phyloP scores from a whole-genome alignment of 1,284 basidiomycete genomes.

The Cronartium quercuum region DNA sequence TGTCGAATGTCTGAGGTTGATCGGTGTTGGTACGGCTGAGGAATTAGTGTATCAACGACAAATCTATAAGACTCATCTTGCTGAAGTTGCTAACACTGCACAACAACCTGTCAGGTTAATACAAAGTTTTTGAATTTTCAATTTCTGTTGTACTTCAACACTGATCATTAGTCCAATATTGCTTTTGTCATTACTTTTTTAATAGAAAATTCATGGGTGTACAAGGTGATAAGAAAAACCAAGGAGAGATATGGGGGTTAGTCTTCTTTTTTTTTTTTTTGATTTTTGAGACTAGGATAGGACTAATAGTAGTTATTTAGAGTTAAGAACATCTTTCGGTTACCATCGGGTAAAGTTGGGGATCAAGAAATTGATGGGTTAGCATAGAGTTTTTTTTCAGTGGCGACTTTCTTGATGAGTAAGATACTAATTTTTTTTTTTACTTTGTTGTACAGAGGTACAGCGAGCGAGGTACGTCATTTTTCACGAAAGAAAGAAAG shows the following conservation, averaged over 20 bases:
- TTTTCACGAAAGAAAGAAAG: background rate
- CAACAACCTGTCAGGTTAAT: conserved; percentile 6
- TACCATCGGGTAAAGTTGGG: background rate
- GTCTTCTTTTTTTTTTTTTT: too few species aligned
- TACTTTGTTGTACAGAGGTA: too few species aligned
- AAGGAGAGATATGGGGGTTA: conserved; percentile 36
- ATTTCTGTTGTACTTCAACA: background rate
- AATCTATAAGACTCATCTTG: conserved; percentile 31
- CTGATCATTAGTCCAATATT: background rate
- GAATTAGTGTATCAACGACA: conserved; percentile 35
- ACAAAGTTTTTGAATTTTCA: background rate
- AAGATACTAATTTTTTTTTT: too few species aligned
- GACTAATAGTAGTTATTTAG: background rate
- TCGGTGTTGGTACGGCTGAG: conserved; percentile 19
- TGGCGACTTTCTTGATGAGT: too few species aligned
- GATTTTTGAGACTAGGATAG: background rate
- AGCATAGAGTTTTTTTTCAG: too few species aligned
- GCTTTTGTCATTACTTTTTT: background rate
- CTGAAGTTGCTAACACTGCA: conserved; percentile 27
- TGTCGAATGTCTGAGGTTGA: conserved; percentile 36
- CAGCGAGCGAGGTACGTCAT: background rate
- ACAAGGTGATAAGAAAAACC: conserved; percentile 29
- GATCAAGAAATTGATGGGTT: background rate
- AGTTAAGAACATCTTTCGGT: background rate
- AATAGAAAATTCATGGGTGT: conserved; percentile 29